Conservation (phyloP, 257 asterid species). For the Solanum paucissectum region DNA sequence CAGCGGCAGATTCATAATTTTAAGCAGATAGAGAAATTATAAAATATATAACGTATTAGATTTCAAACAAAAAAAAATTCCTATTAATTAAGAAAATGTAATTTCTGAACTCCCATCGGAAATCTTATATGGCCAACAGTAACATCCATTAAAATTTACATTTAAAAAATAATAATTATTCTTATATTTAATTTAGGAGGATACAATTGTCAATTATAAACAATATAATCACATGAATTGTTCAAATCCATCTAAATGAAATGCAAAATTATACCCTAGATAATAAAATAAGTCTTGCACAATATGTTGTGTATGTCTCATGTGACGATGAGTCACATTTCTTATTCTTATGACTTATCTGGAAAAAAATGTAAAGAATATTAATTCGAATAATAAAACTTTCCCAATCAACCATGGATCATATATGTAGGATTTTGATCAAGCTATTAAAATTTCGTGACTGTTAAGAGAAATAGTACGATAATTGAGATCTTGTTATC, state of each 20-base stretch:
- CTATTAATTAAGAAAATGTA: background rate
- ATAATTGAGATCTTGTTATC: background rate
- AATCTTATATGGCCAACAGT: background rate
- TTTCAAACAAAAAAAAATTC: background rate
- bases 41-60: background rate
- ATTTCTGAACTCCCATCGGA: background rate
- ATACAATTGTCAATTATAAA: background rate
- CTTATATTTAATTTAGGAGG: too few species aligned
- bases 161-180: too few species aligned
- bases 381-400: background rate
- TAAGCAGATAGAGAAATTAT: background rate
- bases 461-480: background rate
- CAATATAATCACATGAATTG: background rate
- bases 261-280: background rate
- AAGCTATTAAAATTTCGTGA: background rate
- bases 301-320: background rate
- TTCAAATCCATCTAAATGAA: background rate
- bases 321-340: background rate
- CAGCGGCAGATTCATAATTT: background rate
- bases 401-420: background rate
- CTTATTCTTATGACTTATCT: background rate
- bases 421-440: background rate
- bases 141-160: background rate
- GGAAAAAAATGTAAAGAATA: background rate
- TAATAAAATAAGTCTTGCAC: background rate